Evolutionary conservation across 805 yeast genomes (phyloP), one percentile per base, ranked within the genome.

Genomic region (Candida qinlingensis): DNA sequence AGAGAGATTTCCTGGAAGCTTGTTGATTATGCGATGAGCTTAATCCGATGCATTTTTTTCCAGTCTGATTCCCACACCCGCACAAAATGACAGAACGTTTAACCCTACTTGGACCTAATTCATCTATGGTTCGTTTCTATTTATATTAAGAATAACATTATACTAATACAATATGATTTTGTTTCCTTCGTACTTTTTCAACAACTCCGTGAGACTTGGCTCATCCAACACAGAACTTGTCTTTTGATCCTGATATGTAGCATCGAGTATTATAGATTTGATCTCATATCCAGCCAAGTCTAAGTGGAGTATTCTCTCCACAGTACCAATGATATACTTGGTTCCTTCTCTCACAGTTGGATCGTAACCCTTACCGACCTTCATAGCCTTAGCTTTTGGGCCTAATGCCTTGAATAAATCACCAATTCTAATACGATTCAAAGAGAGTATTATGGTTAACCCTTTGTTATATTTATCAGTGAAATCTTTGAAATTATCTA

Each of bases 391-490:
- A 2, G 63, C 42, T 37, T 61, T 60, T 31, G 61, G 59, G 0
- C 64, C 64, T 65, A 78, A 60, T 1, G 86, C 80, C 54, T 96
- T 76, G 60, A 78, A 84, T 3, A 89, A 75, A 58, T 91, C 97
- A 59, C 97, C 92, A 2, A 89, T 94, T 55, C 97, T 75, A 27
- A 89, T 70, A 9, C 96, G 94, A 0, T 96, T 87, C 72, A 85
- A 76, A 0, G 91, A 83, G 65, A 54, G 80, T 62, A 66, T 75
- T 69, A 70, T 57, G 1, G 74, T 67, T n/a, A 66, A 58, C 30
- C 75, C 67, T 54, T 63, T 72, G 59, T 84, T 77, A 51, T 73
- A 77, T 37, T 68, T 64, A 37, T 70, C 69, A 33, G 88, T 66
- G 60, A 81, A 90, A 26, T 67, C 68, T 3, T 76, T 65, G 47